These are phyloP conservation scores for Globisporangium cylindrosporum DNA, from an alignment of 352 stramenopile species.

Conservation along the genomic window DNA sequence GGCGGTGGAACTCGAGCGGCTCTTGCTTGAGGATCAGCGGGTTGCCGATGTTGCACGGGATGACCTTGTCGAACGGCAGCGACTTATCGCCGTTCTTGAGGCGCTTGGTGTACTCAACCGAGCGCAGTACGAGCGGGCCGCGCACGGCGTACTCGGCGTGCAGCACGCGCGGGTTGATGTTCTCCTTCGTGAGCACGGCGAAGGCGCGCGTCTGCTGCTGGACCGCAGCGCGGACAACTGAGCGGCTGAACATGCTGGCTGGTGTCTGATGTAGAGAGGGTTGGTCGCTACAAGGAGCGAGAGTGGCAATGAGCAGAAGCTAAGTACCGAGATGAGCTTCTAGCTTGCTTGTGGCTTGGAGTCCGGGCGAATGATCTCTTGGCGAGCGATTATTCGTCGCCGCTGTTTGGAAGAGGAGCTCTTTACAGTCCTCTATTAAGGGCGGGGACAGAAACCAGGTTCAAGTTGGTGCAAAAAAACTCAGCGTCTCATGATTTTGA, in stretches of 20 bases:
- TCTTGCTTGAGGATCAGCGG: slow-evolving; percentile 94
- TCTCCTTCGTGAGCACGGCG: slow-evolving; percentile 71
- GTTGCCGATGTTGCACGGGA: slow-evolving; percentile 98
- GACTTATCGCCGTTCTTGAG: slow-evolving; percentile 62
- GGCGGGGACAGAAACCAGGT: not conserved
- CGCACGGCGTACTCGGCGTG: slow-evolving; percentile 88
- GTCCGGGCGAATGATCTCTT: slow-evolving; percentile 7
- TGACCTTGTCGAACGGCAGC: slow-evolving; percentile 92
- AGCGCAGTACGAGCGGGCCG: slow-evolving; percentile 80
- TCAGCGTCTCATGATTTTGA: not conserved
- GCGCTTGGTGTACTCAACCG: slow-evolving; percentile 70
- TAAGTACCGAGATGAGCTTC: not conserved
- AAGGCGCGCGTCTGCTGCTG: slow-evolving; percentile 34
- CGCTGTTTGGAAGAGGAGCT: slow-evolving; percentile 10
- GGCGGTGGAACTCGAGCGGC: slow-evolving; percentile 92
- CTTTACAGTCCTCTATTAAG: not conserved
- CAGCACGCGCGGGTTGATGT: slow-evolving; percentile 76
- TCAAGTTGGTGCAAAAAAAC: not conserved
- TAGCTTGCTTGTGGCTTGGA: not conserved
- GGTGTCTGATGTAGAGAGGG: not conserved
- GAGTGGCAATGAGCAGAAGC: slow-evolving; percentile 8
- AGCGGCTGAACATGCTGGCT: slow-evolving; percentile 10
- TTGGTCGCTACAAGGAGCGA: not conserved
- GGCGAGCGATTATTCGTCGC: slow-evolving; percentile 5
- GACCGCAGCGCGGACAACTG: slow-evolving; percentile 1